A percentile compares a stretch with the other conserved stretches of the same genome.
Evolutionary conservation across 805 yeast species (phyloP).

Genomic region (Ogataea methylovora): DNA sequence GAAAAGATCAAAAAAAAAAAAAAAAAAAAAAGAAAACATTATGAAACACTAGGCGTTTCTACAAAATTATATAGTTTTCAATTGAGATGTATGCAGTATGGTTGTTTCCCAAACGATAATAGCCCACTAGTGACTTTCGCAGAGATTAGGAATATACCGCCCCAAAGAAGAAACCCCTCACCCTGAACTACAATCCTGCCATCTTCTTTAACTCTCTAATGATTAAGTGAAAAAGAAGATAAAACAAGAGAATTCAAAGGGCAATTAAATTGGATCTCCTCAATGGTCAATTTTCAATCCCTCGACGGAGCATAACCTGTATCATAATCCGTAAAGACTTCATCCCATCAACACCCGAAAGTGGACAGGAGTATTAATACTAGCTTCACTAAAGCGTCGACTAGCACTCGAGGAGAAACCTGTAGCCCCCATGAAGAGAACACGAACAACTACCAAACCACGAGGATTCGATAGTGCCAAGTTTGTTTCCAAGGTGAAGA

Average conservation of each 20-base stretch:
- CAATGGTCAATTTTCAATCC: conserved; percentile 65
- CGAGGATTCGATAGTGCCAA: conserved; percentile 11
- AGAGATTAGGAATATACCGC: conserved; percentile 99
- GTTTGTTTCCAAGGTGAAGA: conserved; percentile 28
- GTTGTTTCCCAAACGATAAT: conserved; percentile 98
- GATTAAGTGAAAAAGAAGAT: conserved; percentile 7
- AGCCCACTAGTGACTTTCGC: conserved; percentile 80
- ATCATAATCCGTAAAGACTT: conserved; percentile 31
- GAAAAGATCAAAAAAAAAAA: background rate
- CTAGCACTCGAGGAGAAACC: conserved; percentile 21
- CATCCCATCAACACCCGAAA: conserved; percentile 23
- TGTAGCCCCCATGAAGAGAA: conserved; percentile 15
- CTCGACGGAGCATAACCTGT: conserved; percentile 97
- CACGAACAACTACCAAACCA: conserved; percentile 15
- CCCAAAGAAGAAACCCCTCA: conserved; percentile 40
- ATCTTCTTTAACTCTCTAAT: background rate
- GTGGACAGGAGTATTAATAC: conserved; percentile 23
- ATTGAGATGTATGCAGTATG: conserved; percentile 87
- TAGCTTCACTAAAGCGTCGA: conserved; percentile 30
- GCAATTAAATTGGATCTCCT: conserved; percentile 16
- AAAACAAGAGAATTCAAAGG: conserved; percentile 50
- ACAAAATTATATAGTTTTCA: background rate
- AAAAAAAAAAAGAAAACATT: too few relatives aligned
- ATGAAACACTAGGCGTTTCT: too few relatives aligned
- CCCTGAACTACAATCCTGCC: conserved; percentile 51